Conservation (phyloP, 371 early-diverging fungal species). For the Syncephalastrum racemosum region DNA sequence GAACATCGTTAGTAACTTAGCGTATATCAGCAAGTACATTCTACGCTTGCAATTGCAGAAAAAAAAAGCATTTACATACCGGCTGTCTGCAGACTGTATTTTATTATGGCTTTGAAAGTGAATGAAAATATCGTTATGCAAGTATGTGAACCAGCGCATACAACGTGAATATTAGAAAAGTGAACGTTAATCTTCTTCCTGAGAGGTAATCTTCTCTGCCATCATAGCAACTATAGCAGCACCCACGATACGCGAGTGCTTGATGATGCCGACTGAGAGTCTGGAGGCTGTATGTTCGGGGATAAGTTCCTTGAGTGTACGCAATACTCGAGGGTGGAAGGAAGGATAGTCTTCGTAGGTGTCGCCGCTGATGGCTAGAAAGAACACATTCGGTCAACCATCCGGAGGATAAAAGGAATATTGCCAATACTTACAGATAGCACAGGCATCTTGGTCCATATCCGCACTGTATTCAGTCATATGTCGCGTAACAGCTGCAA, state of each 20-base stretch:
- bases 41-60: no score
- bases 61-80: no score
- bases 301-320: slow-evolving; percentile 71
- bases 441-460: slow-evolving; percentile 56
- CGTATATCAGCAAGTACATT: no score
- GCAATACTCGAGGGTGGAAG: slow-evolving; percentile 76
- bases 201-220: slow-evolving; percentile 49
- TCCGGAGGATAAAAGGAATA: not conserved
- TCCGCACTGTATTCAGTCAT: slow-evolving; percentile 37
- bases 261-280: slow-evolving; percentile 60
- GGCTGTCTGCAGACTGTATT: no score
- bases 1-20: no score
- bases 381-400: no score
- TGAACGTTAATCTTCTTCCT: not conserved
- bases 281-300: slow-evolving; percentile 75
- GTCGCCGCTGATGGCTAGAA: slow-evolving; percentile 71
- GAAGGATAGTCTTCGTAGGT: slow-evolving; percentile 86
- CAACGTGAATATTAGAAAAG: no score
- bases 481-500: slow-evolving; percentile 65
- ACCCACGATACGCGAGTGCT: slow-evolving; percentile 81
- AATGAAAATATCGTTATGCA: no score
- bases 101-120: no score
- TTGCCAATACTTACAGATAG: slow-evolving; percentile 61
- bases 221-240: slow-evolving; percentile 86
- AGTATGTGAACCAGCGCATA: no score